phyloP scores from a whole-genome alignment of 352 stramenopile species.

The Globisporangium nodosum region DNA sequence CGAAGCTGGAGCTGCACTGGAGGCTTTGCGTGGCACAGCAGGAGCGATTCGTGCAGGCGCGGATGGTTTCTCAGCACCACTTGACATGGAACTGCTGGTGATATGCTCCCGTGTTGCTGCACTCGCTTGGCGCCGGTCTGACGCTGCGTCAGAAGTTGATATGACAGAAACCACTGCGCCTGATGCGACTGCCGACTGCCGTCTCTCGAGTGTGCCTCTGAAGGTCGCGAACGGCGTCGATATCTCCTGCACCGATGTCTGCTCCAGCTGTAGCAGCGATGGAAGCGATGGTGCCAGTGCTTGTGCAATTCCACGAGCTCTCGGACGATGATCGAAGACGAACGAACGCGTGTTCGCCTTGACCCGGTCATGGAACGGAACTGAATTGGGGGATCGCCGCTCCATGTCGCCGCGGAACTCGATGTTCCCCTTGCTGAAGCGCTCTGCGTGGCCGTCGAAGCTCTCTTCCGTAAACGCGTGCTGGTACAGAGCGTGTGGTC shows the following conservation, averaged over 20 bases:
- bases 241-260: conserved; percentile 8
- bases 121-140: too few species aligned
- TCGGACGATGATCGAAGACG: conserved; percentile 15
- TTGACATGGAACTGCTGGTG: background rate
- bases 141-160: background rate
- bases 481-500: conserved; percentile 37
- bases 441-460: conserved; percentile 9
- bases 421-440: conserved; percentile 52
- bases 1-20: conserved; percentile 3
- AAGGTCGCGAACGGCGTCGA: conserved; percentile 27
- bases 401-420: conserved; percentile 34
- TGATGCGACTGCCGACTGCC: background rate
- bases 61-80: background rate
- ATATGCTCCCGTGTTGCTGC: background rate
- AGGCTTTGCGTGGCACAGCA: background rate
- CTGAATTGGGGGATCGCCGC: conserved; percentile 9
- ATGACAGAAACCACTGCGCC: too few species aligned
- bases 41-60: background rate
- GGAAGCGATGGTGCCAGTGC: background rate
- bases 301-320: background rate
- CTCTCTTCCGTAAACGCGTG: conserved; percentile 27
- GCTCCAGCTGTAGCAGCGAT: background rate
- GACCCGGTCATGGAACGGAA: conserved; percentile 26
- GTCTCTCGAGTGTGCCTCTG: conserved; percentile 20
- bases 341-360: conserved; percentile 24